Evolutionary conservation across 768 basidiomycete species (phyloP), one percentile per base, ranked within the genome.

Genomic region (Lactifluus echinatus): DNA sequence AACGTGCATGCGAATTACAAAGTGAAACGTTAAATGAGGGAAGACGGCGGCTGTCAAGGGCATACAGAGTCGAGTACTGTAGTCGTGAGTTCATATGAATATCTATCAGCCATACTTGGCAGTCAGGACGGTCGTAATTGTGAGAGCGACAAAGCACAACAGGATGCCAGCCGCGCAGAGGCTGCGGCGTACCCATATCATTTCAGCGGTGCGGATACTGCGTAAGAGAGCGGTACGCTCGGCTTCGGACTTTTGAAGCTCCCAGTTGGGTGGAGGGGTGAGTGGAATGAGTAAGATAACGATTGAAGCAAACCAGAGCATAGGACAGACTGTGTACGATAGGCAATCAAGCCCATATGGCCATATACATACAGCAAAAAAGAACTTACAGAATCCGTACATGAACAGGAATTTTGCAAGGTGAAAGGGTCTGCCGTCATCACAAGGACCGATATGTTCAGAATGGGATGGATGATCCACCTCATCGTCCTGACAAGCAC

Each of bases 381-480:
- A 40, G 57, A 36, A 72, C 78, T 66, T 60, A 79, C 78, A 28
- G 64, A 79, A 79, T 23, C 79, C 78, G 28, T 73, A 76, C 58
- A 72, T 76, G 71, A 79, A 79, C 37, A 79, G 69, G 61, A 75
- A 74, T 66, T 67, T 71, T 1, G 76, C 77, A 55, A 79, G 72
- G 42, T 77, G 77, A 37, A 66, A 60, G 29, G 74, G 76, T 66
- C 76, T 73, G 7, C 66, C 67, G 12, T 72, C 60, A 29, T 48
- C 37, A 23, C 54, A 28, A 14, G 64, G 26, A 8, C 37, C 58
- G 14, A 51, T 26, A 21, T 50, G n/a, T 17, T 54, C 57, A 7
- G 66, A 62, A 55, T 76, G 75, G 11, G 71, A 66, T 17, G 71
- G 74, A 6, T 68, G 68, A 31, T 66, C 72, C 12, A 50, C 37